Evolutionary conservation across 2,329 filamentous ascomycete genomes (phyloP), one percentile per base, ranked within the genome.

Genomic region (Akanthomyces muscarius): DNA sequence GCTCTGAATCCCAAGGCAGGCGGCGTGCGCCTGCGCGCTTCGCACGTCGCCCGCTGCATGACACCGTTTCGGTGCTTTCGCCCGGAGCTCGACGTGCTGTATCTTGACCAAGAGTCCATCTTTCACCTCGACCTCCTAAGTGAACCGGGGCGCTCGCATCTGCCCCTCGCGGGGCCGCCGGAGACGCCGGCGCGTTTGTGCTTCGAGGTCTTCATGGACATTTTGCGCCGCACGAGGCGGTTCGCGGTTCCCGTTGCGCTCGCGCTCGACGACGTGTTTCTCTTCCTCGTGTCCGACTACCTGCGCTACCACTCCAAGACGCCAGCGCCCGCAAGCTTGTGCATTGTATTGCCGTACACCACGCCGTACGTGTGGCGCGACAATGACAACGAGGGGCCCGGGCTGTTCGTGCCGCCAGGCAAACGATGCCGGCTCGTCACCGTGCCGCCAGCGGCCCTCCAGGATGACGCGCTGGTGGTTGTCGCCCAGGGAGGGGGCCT

Each of bases 21-120:
- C 25, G 57, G 57, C 10, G 57, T 61, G 48, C 47, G 57, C 6
- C 33, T 52, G 11, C 57, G 57, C 47, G 21, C 47, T 7, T 61
- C 57, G 6, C 48, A 45, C 11, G 21, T 53, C 10, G 57, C 48
- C 6, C 33, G 38, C 25, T 60, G 57, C 30, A 61, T 52, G 48
- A 44, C 48, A 8, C 57, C 57, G 23, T 53, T 52, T 52, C 36
- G 48, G 16, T 13, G 21, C 30, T 52, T 61, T 23, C 47, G 48
- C 38, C 57, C 48, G 3, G 57, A 61, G 23, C 33, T 61, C 28
- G 57, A 61, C 48, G 47, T 42, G 23, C 48, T 61, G 18, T 61
- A 61, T 14, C 48, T 61, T 10, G 41, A 36, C 25, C 36, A 52
- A 16, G 57, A 61, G 16, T 61, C 57, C 33, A 23, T 52, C 18